Conservation (phyloP, 1,139 yeast species). For the Suhomyces kunorum region DNA sequence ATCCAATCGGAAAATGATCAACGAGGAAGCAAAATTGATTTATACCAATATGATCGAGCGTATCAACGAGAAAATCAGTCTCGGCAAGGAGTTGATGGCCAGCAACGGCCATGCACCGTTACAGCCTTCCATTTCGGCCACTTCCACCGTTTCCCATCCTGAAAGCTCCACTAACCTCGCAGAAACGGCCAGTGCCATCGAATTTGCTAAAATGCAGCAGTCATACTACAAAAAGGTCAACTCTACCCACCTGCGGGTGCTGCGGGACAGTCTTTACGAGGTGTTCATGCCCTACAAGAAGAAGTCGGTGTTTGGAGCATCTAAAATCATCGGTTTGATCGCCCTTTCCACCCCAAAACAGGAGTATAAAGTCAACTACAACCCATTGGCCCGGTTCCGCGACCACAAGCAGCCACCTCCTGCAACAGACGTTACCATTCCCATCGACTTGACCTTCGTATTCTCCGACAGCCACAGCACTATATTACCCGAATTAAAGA, state of each 20-base stretch:
- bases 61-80: constrained; percentile 29
- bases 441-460: constrained; percentile 30
- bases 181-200: constrained; percentile 26
- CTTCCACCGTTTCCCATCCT: not conserved
- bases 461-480: constrained; percentile 22
- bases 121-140: not conserved
- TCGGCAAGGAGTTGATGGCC: constrained; percentile 24
- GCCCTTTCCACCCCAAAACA: constrained; percentile 36
- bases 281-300: constrained; percentile 36
- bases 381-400: constrained; percentile 18
- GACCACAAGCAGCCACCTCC: constrained; percentile 12
- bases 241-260: constrained; percentile 4
- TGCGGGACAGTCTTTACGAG: constrained; percentile 25
- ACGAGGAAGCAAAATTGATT: constrained; percentile 35
- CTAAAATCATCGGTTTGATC: constrained; percentile 36
- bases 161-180: constrained; percentile 10
- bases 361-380: constrained; percentile 29
- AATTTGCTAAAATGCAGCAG: constrained; percentile 34
- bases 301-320: constrained; percentile 33
- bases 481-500: constrained; percentile 32
- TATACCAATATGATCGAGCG: constrained; percentile 29
- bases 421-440: constrained; percentile 24
- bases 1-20: constrained; percentile 33
- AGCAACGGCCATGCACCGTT: not conserved
- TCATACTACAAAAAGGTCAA: constrained; percentile 29